Evolutionary conservation across 2,329 filamentous ascomycete genomes (phyloP).

Genomic region (Paracoccidioides lutzii): DNA sequence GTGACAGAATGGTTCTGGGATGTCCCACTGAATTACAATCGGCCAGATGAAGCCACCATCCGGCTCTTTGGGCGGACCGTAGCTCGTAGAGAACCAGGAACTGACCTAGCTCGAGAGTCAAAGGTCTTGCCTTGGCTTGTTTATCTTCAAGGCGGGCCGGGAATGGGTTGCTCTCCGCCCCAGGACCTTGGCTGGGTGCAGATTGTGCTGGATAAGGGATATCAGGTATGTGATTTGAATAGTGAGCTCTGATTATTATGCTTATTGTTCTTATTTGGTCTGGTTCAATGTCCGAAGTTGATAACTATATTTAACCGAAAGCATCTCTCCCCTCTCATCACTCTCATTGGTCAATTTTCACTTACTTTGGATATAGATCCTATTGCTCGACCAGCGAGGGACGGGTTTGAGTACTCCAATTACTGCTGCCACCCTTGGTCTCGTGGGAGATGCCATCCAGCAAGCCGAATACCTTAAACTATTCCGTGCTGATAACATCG

Average conservation of each 20-base stretch:
- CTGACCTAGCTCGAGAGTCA: conserved; percentile 32
- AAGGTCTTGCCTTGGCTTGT: conserved; percentile 48
- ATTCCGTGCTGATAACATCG: conserved; percentile 83
- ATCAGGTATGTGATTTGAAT: conserved; percentile 44
- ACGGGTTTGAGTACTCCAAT: conserved; percentile 76
- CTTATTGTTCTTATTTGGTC: background rate
- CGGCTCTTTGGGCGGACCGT: conserved; percentile 68
- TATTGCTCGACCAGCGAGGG: conserved; percentile 83
- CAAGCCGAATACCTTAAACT: conserved; percentile 71
- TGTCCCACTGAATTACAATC: conserved; percentile 66
- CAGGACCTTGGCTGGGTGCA: conserved; percentile 61
- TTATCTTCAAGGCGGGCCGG: conserved; percentile 78
- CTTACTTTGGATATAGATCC: conserved; percentile 27
- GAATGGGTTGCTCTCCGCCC: conserved; percentile 61
- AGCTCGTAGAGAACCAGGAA: conserved; percentile 52
- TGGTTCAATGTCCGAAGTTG: background rate
- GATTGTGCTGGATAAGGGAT: conserved; percentile 61
- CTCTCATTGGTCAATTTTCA: too few species aligned
- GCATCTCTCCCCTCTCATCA: too few species aligned
- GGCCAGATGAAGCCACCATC: conserved; percentile 48
- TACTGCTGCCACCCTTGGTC: conserved; percentile 55
- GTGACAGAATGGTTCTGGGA: conserved; percentile 77
- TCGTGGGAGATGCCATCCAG: conserved; percentile 48
- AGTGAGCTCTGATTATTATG: background rate
- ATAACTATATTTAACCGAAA: background rate